Evolutionary conservation across 352 stramenopile genomes (phyloP).

Genomic region (Pythium oligandrum): DNA sequence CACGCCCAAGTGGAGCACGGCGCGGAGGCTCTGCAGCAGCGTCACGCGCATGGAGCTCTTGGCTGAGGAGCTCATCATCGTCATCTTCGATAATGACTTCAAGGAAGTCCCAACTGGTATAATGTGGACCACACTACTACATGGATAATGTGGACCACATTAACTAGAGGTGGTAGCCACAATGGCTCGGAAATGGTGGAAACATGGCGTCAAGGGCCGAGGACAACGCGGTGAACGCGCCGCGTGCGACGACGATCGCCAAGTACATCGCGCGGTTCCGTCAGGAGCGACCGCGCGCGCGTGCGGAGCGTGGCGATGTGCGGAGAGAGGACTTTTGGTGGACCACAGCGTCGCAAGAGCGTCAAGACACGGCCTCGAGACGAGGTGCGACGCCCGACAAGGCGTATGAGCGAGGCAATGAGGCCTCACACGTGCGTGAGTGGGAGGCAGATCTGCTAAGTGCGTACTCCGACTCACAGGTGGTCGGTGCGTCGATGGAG

Average conservation of each 20-base stretch:
- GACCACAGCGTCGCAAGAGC: conserved; percentile 10
- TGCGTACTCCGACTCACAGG: neutral
- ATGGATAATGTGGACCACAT: too few species aligned
- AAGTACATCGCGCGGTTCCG: conserved; percentile 72
- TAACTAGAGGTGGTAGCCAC: too few species aligned
- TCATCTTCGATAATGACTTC: too few species aligned
- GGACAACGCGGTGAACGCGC: neutral
- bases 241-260: conserved; percentile 42
- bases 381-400: too few species aligned
- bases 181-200: too few species aligned
- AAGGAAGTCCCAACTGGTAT: too few species aligned
- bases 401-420: too few species aligned
- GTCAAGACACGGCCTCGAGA: too few species aligned
- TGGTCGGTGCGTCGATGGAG: neutral
- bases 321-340: conserved; percentile 52
- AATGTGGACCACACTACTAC: too few species aligned
- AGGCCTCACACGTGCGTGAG: neutral
- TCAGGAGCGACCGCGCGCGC: conserved; percentile 38
- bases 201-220: too few species aligned
- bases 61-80: too few species aligned
- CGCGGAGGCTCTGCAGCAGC: conserved; percentile 23
- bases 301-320: conserved; percentile 29
- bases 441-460: conserved; percentile 20
- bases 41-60: neutral
- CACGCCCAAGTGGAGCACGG: conserved; percentile 34